phyloP scores from a whole-genome alignment of 2,329 filamentous ascomycete species.

The Xylogone sp. region DNA sequence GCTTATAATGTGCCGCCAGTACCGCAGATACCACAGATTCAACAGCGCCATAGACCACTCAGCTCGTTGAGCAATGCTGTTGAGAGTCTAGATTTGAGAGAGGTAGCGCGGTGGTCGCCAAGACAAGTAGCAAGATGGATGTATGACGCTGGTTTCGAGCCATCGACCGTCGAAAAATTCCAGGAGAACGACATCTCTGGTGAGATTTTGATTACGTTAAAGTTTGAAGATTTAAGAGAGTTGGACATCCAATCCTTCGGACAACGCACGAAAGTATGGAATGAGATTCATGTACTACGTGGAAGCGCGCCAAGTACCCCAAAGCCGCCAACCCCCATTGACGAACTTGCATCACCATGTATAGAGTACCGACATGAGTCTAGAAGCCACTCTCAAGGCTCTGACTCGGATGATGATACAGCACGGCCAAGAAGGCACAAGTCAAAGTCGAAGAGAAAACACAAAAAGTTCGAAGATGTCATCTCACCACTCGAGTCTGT shows the following conservation, averaged over 20 bases:
- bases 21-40: constrained; percentile 20
- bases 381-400: constrained; percentile 14
- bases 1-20: constrained; percentile 10
- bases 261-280: constrained; percentile 75
- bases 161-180: constrained; percentile 75
- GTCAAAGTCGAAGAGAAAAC: constrained; percentile 17
- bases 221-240: constrained; percentile 83
- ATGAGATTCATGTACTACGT: constrained; percentile 69
- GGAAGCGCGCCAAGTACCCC: constrained; percentile 49
- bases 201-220: constrained; percentile 80
- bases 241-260: constrained; percentile 79
- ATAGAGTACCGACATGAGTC: constrained; percentile 12
- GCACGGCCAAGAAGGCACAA: constrained; percentile 16
- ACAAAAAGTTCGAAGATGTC: constrained; percentile 48
- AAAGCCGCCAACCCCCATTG: constrained; percentile 55
- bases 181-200: constrained; percentile 91
- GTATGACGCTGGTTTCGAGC: constrained; percentile 77
- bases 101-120: constrained; percentile 66
- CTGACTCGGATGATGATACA: constrained; percentile 19
- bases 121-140: constrained; percentile 83
- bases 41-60: constrained; percentile 32
- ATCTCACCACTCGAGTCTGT: constrained; percentile 80
- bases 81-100: constrained; percentile 53
- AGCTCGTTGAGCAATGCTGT: constrained; percentile 55
- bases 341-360: constrained; percentile 44